Evolutionary conservation across 2,329 filamentous ascomycete species (phyloP), one percentile per base, ranked within the genome.

Genomic region (Aspergillus neotritici): DNA sequence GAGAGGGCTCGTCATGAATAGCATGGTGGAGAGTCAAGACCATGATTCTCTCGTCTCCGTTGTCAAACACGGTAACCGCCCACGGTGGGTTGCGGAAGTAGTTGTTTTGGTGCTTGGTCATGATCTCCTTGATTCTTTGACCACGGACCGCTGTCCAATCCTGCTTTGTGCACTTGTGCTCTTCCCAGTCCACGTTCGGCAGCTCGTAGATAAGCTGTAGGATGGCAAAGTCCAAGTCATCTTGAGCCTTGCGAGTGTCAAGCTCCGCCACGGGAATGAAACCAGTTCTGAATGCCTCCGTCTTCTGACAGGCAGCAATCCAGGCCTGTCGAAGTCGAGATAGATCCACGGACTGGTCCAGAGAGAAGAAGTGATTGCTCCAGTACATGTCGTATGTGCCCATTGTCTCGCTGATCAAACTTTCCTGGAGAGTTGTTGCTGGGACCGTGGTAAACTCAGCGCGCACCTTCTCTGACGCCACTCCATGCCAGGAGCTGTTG

Each of bases 401-500:
- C 61, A 69, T 63, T 1, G 64, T 68, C 53, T 70, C 67, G 28
- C 61, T 62, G 6, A 69, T 50, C 15, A 69, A 50, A 21, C 64
- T 63, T 38, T 69, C 66, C 42, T 69, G 66, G 11, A 69, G 52
- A 1, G 64, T 59, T 5, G 64, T 64, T 9, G 63, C 52, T 1
- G 58, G 60, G 7, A 63, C 37, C 12, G 61, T 47, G 31, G 51
- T 35, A 31, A 57, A 54, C 3, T 49, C 48, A 4, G 54, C 51
- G 5, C 31, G 28, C 12, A 60, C 42, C 12, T 50, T 53, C 4
- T 37, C 37, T 2, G 44, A 45, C 9, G 53, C 48, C 1, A 39
- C 33, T 7, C n/a, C 12, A 36, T 52, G 48, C 58, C 57, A 62
- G 15, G 25, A 12, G 4, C 50, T 15, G 28, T 59, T 46, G 31